phyloP scores from a whole-genome alignment of 768 basidiomycete species.

The Termitomyces titanicus region DNA sequence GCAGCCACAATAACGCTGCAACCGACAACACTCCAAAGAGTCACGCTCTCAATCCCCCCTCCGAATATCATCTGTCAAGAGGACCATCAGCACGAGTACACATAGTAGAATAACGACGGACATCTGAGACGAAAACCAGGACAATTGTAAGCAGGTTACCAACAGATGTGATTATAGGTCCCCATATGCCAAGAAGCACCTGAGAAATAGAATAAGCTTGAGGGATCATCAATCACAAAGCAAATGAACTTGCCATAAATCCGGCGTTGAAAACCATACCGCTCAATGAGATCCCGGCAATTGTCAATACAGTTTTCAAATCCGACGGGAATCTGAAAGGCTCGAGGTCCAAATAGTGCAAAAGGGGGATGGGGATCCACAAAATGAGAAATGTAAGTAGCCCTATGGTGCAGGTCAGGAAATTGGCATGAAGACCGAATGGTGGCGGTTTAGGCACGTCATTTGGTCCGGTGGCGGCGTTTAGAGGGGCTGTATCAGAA shows the following conservation, averaged over 20 bases:
- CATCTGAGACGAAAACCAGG: constrained; percentile 78
- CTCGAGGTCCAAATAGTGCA: constrained; percentile 67
- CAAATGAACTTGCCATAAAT: constrained; percentile 59
- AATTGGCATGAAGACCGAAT: constrained; percentile 82
- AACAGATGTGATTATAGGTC: constrained; percentile 83
- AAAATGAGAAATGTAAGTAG: constrained; percentile 67
- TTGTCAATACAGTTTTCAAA: constrained; percentile 39
- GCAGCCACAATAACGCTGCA: constrained; percentile 77
- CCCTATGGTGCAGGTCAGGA: constrained; percentile 80
- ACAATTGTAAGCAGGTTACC: constrained; percentile 95
- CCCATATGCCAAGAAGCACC: constrained; percentile 83
- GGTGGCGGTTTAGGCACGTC: constrained; percentile 65
- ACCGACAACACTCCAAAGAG: constrained; percentile 70
- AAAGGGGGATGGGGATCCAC: constrained; percentile 76
- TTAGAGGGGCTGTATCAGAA: constrained; percentile 3
- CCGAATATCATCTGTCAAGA: constrained; percentile 50
- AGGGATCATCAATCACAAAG: not conserved
- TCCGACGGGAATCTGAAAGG: constrained; percentile 62
- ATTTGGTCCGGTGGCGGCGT: constrained; percentile 18
- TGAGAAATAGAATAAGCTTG: constrained; percentile 24
- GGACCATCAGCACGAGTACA: not conserved
- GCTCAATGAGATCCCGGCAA: constrained; percentile 63
- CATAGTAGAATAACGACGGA: constrained; percentile 29
- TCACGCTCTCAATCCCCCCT: constrained; percentile 55
- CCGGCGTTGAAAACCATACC: constrained; percentile 85